Conservation (phyloP, 2,329 filamentous ascomycete genomes). For the Talaromyces albobiverticillius region DNA sequence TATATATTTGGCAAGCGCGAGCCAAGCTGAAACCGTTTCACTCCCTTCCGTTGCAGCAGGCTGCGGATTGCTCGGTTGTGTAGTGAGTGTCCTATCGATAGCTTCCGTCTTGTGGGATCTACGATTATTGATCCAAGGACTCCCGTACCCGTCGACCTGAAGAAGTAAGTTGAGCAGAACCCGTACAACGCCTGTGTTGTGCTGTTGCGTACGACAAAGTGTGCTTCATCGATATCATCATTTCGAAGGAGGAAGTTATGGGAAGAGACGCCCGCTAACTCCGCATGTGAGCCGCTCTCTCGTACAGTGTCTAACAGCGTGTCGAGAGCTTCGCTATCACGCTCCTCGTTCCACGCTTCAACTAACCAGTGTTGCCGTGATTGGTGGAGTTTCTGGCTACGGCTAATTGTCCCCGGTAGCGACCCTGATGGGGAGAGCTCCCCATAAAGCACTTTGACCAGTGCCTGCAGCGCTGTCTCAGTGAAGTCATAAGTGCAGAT, state of each 20-base stretch:
- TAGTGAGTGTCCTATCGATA: constrained; percentile 86
- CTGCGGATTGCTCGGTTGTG: constrained; percentile 80
- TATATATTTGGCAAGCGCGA: constrained; percentile 80
- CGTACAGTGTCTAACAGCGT: constrained; percentile 70
- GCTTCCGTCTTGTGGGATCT: constrained; percentile 77
- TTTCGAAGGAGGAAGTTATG: constrained; percentile 73
- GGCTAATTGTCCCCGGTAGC: constrained; percentile 71
- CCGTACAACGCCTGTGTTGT: constrained; percentile 88
- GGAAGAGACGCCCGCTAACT: constrained; percentile 67
- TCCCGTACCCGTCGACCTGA: constrained; percentile 65
- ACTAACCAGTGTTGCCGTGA: constrained; percentile 95
- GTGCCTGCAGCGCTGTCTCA: constrained; percentile 79
- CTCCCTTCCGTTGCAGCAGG: constrained; percentile 66
- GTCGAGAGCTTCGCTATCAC: constrained; percentile 71
- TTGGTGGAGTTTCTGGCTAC: constrained; percentile 81
- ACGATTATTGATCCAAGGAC: constrained; percentile 86
- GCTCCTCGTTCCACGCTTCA: constrained; percentile 76
- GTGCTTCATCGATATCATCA: constrained; percentile 70
- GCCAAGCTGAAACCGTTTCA: constrained; percentile 80
- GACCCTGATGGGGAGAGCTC: constrained; percentile 60
- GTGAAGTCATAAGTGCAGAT: constrained; percentile 97
- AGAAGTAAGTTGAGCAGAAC: constrained; percentile 85
- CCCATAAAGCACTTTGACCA: constrained; percentile 81
- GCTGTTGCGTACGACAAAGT: constrained; percentile 92
- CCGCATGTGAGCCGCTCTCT: constrained; percentile 58